phyloP scores from a whole-genome alignment of 2,329 filamentous ascomycete genomes.

The Cladophialophora exuberans region DNA sequence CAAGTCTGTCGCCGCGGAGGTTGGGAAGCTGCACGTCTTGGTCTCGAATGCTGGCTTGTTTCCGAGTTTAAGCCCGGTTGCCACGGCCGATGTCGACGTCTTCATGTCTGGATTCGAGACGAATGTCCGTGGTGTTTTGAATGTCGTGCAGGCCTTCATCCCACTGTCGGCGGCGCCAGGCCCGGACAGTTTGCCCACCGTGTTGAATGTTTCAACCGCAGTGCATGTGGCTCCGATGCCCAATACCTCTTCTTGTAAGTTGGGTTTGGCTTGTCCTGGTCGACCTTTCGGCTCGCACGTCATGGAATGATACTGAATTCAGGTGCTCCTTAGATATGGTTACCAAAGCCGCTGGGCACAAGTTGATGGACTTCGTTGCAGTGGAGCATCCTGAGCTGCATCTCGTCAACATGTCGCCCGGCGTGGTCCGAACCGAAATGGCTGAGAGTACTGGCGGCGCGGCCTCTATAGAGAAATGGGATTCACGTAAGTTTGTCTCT shows the following conservation, averaged over 20 bases:
- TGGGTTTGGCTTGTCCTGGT: too few species aligned
- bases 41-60: conserved; percentile 6
- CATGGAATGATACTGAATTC: neutral
- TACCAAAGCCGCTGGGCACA: conserved; percentile 68
- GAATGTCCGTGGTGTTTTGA: conserved; percentile 4
- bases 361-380: conserved; percentile 85
- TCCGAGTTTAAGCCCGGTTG: neutral
- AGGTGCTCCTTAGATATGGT: neutral
- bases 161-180: neutral
- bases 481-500: conserved; percentile 7
- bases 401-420: conserved; percentile 29
- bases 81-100: neutral
- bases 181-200: neutral
- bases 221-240: neutral
- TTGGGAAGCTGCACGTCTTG: conserved; percentile 1
- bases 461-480: neutral
- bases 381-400: conserved; percentile 53
- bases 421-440: conserved; percentile 30
- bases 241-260: too few species aligned
- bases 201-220: neutral
- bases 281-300: conserved; percentile 8
- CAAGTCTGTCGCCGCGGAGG: neutral
- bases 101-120: conserved; percentile 8
- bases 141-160: conserved; percentile 7
- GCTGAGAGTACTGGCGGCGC: conserved; percentile 24